A percentile compares a stretch with the other conserved stretches of the same genome.
Evolutionary conservation across 2,329 filamentous ascomycete genomes (phyloP).

Genomic region (Pseudodiploospora longispora): DNA sequence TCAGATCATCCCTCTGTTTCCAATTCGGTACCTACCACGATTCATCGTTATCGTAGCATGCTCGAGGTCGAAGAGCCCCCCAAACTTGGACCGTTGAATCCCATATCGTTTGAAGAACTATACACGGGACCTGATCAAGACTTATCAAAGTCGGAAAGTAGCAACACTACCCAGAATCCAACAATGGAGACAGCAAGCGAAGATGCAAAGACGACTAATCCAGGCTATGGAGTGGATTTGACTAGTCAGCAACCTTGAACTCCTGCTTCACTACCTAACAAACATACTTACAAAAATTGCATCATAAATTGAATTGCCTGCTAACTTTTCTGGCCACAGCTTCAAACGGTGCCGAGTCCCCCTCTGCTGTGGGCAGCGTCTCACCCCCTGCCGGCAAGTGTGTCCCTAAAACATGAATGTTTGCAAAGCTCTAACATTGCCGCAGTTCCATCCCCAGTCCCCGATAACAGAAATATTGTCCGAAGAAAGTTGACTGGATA

Average conservation of each 20-base stretch:
- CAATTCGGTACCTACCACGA: slow-evolving; percentile 9
- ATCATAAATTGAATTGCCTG: slow-evolving; percentile 2
- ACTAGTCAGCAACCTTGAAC: slow-evolving; percentile 27
- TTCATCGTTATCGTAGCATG: slow-evolving; percentile 43
- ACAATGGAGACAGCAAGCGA: no score
- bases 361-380: slow-evolving; percentile 34
- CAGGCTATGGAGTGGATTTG: slow-evolving; percentile 4
- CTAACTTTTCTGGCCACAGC: slow-evolving; percentile 34
- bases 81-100: slow-evolving; percentile 33
- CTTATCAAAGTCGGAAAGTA: not conserved
- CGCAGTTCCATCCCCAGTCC: slow-evolving; percentile 35
- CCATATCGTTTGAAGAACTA: slow-evolving; percentile 41
- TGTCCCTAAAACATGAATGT: slow-evolving; percentile 19
- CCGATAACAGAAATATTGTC: slow-evolving; percentile 87
- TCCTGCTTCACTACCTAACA: slow-evolving; percentile 10
- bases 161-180: no score
- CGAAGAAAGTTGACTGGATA: slow-evolving; percentile 97
- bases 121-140: slow-evolving; percentile 19
- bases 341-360: slow-evolving; percentile 37
- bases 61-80: slow-evolving; percentile 43
- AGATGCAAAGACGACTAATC: no score
- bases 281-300: not conserved
- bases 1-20: slow-evolving; percentile 2
- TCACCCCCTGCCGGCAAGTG: slow-evolving; percentile 33
- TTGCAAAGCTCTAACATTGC: slow-evolving; percentile 28